Base-by-base conservation (phyloP, 2,329 filamentous ascomycete genomes). In the Colletotrichum incanum region DNA sequence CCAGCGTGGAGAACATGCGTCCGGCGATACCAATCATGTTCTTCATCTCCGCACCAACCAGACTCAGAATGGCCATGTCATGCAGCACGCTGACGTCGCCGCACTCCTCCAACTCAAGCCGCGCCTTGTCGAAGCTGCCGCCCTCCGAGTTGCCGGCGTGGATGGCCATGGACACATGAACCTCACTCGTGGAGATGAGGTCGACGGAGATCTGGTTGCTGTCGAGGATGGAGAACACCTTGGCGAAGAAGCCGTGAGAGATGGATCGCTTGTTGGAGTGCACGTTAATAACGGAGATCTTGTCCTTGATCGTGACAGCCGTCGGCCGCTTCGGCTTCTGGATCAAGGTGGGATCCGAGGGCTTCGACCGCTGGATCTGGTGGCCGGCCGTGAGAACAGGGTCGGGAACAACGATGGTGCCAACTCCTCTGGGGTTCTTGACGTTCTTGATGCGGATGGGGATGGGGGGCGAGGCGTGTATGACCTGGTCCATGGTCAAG, bases 261-360 rank as follows among this genome's bases (percentile, higher is more conserved):
- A 98, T 93, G 11, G 96, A 97, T 75, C 96, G 92, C 86, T 97
- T 97, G 86, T 99, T 98, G 65, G 94, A 97, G 87, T 98, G 96
- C 56, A 99, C 94, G 83, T 99, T 99, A 79, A 99, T 94, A 75
- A 99, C 95, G 58, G 96, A 93, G 80, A 99, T 98, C 80, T 95
- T 93, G 83, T 96, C 94, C 86, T 99, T 99, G 85, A 98, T 97
- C 16, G 96, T 99, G 23, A 99, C 96, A 8, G 96, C 94, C 2
- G 94, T 96, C 31, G 94, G 94, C 50, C 93, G 87, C 83, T 93
- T 94, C 18, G 92, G 92, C 67, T 89, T 90, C 77, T 87, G 88
- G 14, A 86, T 83, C 41, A 89, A n/a, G 2, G 70, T 61, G 16
- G 55, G 73, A 63, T 82, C 79, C 31, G 84, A 83, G 5, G 84